A percentile compares a stretch with the other conserved stretches of the same genome.
These are phyloP conservation scores for Candida chilensis DNA, from an alignment of 805 yeast species.

Conservation along the genomic window DNA sequence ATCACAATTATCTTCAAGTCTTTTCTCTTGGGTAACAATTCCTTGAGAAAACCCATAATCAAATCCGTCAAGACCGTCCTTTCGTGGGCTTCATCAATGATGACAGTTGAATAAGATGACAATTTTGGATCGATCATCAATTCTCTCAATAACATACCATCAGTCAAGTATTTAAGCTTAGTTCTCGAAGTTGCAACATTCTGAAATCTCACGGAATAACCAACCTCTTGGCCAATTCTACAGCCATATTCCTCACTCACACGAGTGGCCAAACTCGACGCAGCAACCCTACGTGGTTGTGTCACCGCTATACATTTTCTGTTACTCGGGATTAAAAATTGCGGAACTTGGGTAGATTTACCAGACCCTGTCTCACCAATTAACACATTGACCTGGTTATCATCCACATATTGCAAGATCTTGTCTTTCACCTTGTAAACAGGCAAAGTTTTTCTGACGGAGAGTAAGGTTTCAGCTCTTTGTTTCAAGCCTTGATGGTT, in stretches of 20 bases:
- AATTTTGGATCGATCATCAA: constrained; percentile 66
- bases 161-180: constrained; percentile 78
- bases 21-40: constrained; percentile 41
- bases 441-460: constrained; percentile 55
- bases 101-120: constrained; percentile 59
- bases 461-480: constrained; percentile 35
- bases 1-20: constrained; percentile 70
- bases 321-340: constrained; percentile 55
- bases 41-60: constrained; percentile 79
- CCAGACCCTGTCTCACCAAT: constrained; percentile 99
- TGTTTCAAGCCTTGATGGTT: constrained; percentile 19
- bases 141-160: constrained; percentile 95
- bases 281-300: constrained; percentile 97
- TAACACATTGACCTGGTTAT: constrained; percentile 63
- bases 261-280: constrained; percentile 86
- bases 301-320: constrained; percentile 75
- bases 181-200: constrained; percentile 56
- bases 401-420: constrained; percentile 42
- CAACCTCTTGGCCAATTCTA: constrained; percentile 70
- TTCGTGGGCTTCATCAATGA: constrained; percentile 97
- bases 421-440: constrained; percentile 64
- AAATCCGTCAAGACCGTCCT: constrained; percentile 88
- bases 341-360: constrained; percentile 95
- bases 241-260: constrained; percentile 87
- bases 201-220: constrained; percentile 89